Evolutionary conservation across 257 asterid species (phyloP).

Genomic region (Solanum habrochaites): DNA sequence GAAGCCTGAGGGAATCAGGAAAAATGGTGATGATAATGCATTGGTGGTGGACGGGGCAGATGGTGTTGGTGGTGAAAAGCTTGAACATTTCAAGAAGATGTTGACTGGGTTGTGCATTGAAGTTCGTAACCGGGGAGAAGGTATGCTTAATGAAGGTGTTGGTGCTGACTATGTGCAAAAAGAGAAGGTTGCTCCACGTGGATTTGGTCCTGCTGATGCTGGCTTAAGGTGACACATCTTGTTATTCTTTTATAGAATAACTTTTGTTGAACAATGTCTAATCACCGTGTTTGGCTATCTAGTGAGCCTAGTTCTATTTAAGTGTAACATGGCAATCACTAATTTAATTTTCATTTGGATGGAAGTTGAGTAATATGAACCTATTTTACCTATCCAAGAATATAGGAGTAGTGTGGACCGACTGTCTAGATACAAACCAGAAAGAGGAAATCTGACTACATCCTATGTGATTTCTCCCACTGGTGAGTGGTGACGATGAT

Average conservation of each 20-base stretch:
- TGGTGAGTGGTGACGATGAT: neutral
- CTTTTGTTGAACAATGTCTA: neutral
- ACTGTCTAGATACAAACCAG: neutral
- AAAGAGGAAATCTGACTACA: neutral
- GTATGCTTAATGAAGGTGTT: conserved; percentile 81
- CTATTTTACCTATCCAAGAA: neutral
- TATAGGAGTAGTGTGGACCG: neutral
- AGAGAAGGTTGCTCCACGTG: conserved; percentile 79
- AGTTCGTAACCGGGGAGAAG: conserved; percentile 70
- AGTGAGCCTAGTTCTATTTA: neutral
- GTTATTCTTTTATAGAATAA: neutral
- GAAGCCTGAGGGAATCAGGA: conserved; percentile 35
- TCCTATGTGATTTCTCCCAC: neutral
- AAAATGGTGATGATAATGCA: conserved; percentile 20
- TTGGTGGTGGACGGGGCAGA: conserved; percentile 85
- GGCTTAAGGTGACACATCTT: conserved; percentile 52
- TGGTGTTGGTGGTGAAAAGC: conserved; percentile 92
- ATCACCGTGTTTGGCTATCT: neutral
- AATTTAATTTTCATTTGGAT: neutral
- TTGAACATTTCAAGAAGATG: conserved; percentile 39
- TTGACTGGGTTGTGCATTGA: conserved; percentile 44
- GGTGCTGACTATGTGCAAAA: conserved; percentile 98
- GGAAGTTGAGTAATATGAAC: neutral
- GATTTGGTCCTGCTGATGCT: conserved; percentile 52
- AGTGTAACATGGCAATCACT: neutral